These are phyloP conservation scores for Ilyonectria destructans DNA, from an alignment of 2,329 filamentous ascomycete species.

Conservation along the genomic window DNA sequence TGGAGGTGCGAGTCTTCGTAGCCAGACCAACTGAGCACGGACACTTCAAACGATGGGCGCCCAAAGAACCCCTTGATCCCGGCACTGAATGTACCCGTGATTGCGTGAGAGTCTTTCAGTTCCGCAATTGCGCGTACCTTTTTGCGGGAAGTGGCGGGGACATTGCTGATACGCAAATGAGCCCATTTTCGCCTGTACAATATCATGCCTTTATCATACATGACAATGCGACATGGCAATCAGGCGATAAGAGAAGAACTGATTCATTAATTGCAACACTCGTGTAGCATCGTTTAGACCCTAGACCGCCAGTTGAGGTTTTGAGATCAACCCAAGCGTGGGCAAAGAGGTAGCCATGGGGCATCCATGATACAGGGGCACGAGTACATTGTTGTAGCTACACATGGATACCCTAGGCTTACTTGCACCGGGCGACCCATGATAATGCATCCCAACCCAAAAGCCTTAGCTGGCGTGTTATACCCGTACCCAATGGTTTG, in stretches of 20 bases:
- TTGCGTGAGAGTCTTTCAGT: too few species aligned
- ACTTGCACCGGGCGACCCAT: constrained; percentile 8
- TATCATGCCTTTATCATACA: too few species aligned
- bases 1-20: too few species aligned
- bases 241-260: neutral
- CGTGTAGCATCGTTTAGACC: neutral
- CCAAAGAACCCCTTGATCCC: too few species aligned
- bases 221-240: neutral
- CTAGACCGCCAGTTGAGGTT: constrained; percentile 13
- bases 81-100: too few species aligned
- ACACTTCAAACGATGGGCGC: too few species aligned
- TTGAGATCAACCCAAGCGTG: neutral
- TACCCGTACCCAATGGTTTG: constrained; percentile 5
- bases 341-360: neutral
- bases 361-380: constrained; percentile 5
- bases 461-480: constrained; percentile 11
- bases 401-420: constrained; percentile 17
- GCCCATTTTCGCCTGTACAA: too few species aligned
- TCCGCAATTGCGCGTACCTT: too few species aligned
- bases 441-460: neutral
- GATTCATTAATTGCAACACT: neutral
- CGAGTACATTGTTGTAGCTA: neutral
- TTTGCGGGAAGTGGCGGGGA: too few species aligned
- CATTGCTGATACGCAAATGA: too few species aligned
- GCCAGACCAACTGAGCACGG: too few species aligned